Evolutionary conservation across 1,284 basidiomycete genomes (phyloP), one percentile per base, ranked within the genome.

Genomic region (Pseudomicrostroma phylloplanum): DNA sequence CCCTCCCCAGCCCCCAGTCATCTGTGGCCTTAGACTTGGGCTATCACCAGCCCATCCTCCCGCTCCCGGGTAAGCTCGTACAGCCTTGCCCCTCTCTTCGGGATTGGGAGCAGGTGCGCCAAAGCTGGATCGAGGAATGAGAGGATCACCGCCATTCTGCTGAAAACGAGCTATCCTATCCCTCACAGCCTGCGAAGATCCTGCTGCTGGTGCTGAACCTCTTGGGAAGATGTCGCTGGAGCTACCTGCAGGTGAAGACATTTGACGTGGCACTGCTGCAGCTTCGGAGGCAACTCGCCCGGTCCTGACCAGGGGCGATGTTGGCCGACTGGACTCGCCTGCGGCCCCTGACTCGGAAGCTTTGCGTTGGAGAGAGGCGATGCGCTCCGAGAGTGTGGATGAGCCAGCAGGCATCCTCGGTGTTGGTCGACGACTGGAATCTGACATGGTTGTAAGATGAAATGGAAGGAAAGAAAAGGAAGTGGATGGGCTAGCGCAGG

Each of bases 81-180:
- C 56, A 2, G n/a, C 59, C 48, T 9, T 66, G 54, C n/a, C 65
- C 62, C 51, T n/a, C 26, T 17, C 61, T 56, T 69, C 69, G 6
- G 69, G 69, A 25, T 70, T 73, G 1, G 73, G 73, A 13, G 73
- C 68, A 21, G 70, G 70, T 12, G 70, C 69, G 6, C 73, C 73
- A 46, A 75, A 75, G n/a, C 68, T 68, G 59, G 67, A 70, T 8
- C 72, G 60, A 12, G 73, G 73, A 57, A 75, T 59, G 53, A 75
- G 64, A 1, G 71, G 71, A 49, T 64, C 63, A 15, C 72, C 71
- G 43, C 49, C 57, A 15, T 65, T 63, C 7, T 23, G 51, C 49
- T 75, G 73, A 30, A 75, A 73, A 26, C 70, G 69, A 7, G 70
- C 67, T 55, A 75, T 75, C 8, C 73, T 68, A 36, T 74, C 73